Base-by-base conservation (phyloP, 352 stramenopile genomes). In the Phytophthora citrophthora region DNA sequence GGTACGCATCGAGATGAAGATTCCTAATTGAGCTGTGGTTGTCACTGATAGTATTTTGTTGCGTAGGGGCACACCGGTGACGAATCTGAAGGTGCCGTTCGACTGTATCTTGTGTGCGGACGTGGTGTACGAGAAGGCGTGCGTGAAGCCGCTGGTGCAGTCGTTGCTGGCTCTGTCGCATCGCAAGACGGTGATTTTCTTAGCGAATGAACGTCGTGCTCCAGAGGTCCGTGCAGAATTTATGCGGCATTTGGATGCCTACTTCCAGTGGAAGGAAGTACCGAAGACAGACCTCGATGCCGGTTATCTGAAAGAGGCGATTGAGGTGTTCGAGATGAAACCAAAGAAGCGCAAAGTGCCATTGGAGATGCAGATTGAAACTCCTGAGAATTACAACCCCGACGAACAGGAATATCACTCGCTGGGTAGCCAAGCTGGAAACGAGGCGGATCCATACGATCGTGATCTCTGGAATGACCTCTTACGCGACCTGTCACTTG, bases 81-180 rank as follows among this genome's bases (percentile, higher is more conserved):
- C 64, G 16, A 76, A 80, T 27, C 58, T 94, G 5, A 71, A 75
- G 31, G 62, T 68, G n/a, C 86, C 86, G 20, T 91, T 90, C 58
- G 86, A 95, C 65, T 90, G 82, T 40, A 84, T 95, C 48, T 57
- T 95, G 55, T 92, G 83, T 64, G 86, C 86, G 0, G 86, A 95
- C 58, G 83, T 93, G 26, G 70, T 95, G 48, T 95, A 93, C 62
- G 86, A 95, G 58, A 92, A 90, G 43, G 76, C 79, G 13, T 88
- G 76, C 26, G 82, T 95, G 46, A 79, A 82, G 29, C 86, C 86
- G 27, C 50, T 95, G 20, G 75, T 95, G 63, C 82, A 95, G 72
- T 93, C 83, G 24, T 75, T 95, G 47, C 54, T 95, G 40, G 83
- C 86, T 54, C 61, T 95, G 4, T 83, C 79, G 41, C 83, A 93